Base-by-base conservation (phyloP, 176 grass and related monocot species). In the Zoysia pacifica region DNA sequence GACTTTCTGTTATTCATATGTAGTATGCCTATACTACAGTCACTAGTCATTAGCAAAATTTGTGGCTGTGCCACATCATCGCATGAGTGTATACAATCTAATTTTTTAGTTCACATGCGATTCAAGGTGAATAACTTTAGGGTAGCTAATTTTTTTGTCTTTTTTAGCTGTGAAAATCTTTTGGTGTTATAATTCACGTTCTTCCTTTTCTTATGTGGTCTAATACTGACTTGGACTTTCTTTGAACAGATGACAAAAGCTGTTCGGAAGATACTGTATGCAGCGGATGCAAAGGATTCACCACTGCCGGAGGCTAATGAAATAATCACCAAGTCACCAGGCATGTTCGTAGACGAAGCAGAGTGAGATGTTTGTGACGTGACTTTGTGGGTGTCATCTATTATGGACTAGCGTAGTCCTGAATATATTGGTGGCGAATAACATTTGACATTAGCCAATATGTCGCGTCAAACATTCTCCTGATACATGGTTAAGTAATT, bases 211-310 rank as follows among this genome's bases (percentile, higher is more conserved):
- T 64, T 69, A 38, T 7, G 8, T 48, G 7, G 2, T 71, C 13
- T 39, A 18, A 3, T 28, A 47, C 48, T 76, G 15, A 72, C 5
- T 2, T 84, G 15, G 10, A 13, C 3, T 64, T 69, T 59, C 73
- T 75, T 53, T 78, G 79, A n/a, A 67, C 20, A 97, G 94, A 89
- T 91, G 89, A 87, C 89, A 4, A 97, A 93, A 84, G 91, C 91
- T 1, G 71, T 97, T 47, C 62, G 74, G 47, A 91, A 89, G 91
- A 97, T 97, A 53, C 76, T 97, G 14, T 97, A 97, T 80, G 84
- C 94, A 9, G 62, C 91, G 35, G 91, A 93, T 86, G 88, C 79
- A 60, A 87, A 51, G 73, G 91, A 87, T 48, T 89, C 91, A 65
- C 78, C 91, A 13, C 70, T 97, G 55, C 70, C 84, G 49, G 94